Percentiles rank a stretch among this genome's conserved stretches.
Conservation (phyloP, 2,329 filamentous ascomycete genomes). For the Xylariales sp. region DNA sequence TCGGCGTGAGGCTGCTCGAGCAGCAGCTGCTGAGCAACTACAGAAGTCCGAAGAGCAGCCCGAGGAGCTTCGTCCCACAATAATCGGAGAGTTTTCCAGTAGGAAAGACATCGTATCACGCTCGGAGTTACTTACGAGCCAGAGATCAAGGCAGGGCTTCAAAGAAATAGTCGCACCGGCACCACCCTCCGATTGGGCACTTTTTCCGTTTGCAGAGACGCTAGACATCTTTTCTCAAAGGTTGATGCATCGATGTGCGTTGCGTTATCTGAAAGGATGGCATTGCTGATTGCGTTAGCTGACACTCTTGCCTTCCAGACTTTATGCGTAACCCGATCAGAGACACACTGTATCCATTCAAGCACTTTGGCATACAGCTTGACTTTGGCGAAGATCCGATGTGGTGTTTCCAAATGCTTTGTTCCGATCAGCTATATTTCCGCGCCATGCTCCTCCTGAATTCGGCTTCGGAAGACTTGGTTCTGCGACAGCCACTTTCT, state of each 20-base stretch:
- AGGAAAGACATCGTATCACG: neutral
- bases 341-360: slow-evolving; percentile 1
- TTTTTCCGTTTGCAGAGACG: neutral
- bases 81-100: neutral
- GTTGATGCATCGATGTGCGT: neutral
- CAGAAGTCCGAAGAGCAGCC: neutral
- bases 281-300: neutral
- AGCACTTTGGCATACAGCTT: neutral
- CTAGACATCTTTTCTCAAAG: neutral
- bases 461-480: neutral
- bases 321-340: neutral
- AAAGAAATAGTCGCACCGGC: neutral
- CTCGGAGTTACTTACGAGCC: neutral
- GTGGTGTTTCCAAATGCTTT: neutral
- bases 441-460: neutral
- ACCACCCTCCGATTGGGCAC: neutral
- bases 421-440: neutral
- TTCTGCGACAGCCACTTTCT: neutral
- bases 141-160: neutral
- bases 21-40: neutral
- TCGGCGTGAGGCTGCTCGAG: neutral
- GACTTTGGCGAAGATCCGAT: neutral
- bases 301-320: neutral
- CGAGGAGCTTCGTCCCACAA: too few relatives aligned
- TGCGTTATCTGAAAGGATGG: neutral